Conservation (phyloP, 2,329 filamentous ascomycete genomes). For the Arthrobotrys entomopaga region DNA sequence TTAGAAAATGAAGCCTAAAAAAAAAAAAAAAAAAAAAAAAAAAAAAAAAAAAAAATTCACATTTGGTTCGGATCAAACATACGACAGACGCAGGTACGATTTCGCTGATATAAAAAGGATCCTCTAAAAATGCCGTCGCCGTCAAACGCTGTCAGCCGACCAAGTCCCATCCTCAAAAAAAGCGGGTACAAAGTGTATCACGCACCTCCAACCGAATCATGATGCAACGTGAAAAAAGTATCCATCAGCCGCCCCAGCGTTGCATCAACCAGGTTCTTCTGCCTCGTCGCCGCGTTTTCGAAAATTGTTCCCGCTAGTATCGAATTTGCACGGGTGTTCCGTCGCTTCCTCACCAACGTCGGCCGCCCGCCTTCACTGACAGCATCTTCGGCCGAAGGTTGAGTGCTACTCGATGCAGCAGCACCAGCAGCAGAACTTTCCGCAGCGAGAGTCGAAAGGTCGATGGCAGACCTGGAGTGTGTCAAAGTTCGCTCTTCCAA, state of each 20-base stretch:
- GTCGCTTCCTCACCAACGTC: constrained; percentile 36
- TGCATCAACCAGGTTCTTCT: constrained; percentile 71
- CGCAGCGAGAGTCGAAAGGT: constrained; percentile 41
- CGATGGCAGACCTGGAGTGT: constrained; percentile 55
- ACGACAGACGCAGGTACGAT: constrained; percentile 69
- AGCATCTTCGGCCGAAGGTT: constrained; percentile 29
- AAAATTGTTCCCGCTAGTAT: constrained; percentile 49
- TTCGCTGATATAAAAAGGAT: constrained; percentile 74
- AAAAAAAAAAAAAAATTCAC: neutral
- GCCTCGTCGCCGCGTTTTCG: constrained; percentile 67
- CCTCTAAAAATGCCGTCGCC: constrained; percentile 58
- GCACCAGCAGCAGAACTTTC: constrained; percentile 29
- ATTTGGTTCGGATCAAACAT: constrained; percentile 16
- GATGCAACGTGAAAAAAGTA: constrained; percentile 73
- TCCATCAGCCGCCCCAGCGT: constrained; percentile 70
- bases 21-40: neutral
- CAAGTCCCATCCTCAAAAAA: constrained; percentile 20
- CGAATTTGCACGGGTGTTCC: constrained; percentile 49
- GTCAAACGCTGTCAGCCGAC: constrained; percentile 23
- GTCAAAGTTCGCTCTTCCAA: constrained; percentile 39
- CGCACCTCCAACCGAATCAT: constrained; percentile 63
- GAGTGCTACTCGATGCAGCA: constrained; percentile 12
- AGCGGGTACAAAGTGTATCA: constrained; percentile 56
- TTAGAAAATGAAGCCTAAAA: constrained; percentile 22
- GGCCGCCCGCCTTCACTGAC: constrained; percentile 42